Base-by-base conservation (phyloP, 164 flowering plant species). In the Malania oleifera region DNA sequence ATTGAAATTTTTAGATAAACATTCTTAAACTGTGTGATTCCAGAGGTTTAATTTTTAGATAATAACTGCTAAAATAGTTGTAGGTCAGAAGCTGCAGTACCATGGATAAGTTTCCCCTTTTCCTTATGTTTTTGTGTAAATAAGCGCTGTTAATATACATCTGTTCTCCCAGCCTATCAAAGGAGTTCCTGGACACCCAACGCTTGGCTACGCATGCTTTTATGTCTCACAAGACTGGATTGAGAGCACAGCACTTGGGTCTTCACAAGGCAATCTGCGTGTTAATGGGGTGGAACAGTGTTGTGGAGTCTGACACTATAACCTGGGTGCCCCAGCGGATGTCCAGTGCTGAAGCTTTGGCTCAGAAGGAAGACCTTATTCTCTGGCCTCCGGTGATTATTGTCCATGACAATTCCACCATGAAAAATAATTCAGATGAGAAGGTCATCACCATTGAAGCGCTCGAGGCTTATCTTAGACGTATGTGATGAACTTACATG, bases 261-360 rank as follows among this genome's bases (percentile, higher is more conserved):
- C 75, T 76, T 67, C 72, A 54, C 58, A 76, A 60, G 61, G 80
- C 80, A 41, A 56, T 76, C 48, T 76, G 80, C 46, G 70, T 76
- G 47, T 23, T 66, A 49, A n/a, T 76, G 68, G 77, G 80, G 0
- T 76, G 80, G 80, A 67, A 45, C 43, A 58, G 43, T 53, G 60
- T n/a, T 47, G 41, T 53, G 14, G 62, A 65, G 35, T 60, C 8
- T 1, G 62, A 70, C 29, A 59, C 70, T 5, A 34, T 59, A 19
- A 73, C 62, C n/a, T 73, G 75, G 72, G 64, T 54, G 39, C 74
- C 75, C 4, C 49, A 67, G 26, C 59, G 61, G 35, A 46, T 76
- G 39, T 53, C 75, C 26, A n/a, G 52, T 28, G 65, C 34, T 12
- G 70, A 73, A 41, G 80, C 77, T 48, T 25, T 68, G 44, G 60